Base-by-base conservation (phyloP, 345 rosid genomes). In the Streptanthus diversifolius region DNA sequence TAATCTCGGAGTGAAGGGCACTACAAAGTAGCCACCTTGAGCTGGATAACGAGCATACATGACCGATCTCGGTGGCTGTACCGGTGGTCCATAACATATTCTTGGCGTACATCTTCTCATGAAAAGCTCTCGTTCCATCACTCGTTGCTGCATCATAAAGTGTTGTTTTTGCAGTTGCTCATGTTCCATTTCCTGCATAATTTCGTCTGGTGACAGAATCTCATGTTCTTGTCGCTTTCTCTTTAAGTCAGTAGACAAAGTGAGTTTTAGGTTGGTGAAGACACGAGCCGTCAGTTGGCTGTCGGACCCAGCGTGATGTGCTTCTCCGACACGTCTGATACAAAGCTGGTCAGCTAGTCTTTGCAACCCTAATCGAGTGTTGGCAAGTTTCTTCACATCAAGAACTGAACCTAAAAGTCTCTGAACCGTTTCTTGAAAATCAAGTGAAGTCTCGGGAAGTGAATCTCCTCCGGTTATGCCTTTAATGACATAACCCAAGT, bases 231-330 rank as follows among this genome's bases (percentile, higher is more conserved):
- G 27, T 25, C 55, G n/a, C 55, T 49, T 49, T 12, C 55, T 7
- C 55, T 49, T 22, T 10, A 22, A n/a, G n/a, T 49, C 55, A 25
- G 3, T 2, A 22, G 55, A 49, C 15, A 49, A 11, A 22, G 30
- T 5, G 30, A 21, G 30, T 1, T 2, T 12, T 22, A 49, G 0
- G 55, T 22, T 11, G 6, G 55, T 22, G 55, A 49, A 49, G 4
- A 49, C 30, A 49, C 65, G 49, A n/a, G 70, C 58, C 3, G 74
- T 75, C 1, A 75, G 35, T 5, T 68, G 33, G 17, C 74, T 75
- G 49, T 75, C 79, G 0, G 70, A 75, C 3, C 79, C 79, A 1
- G 74, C 74, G 3, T 68, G 74, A 37, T 75, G 70, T 7, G 79
- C 79, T 1, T 12, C 25, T 43, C 74, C 70, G 4, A 18, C 40